Conservation (phyloP, 805 yeast species). For the Scheffersomyces amazonensis region DNA sequence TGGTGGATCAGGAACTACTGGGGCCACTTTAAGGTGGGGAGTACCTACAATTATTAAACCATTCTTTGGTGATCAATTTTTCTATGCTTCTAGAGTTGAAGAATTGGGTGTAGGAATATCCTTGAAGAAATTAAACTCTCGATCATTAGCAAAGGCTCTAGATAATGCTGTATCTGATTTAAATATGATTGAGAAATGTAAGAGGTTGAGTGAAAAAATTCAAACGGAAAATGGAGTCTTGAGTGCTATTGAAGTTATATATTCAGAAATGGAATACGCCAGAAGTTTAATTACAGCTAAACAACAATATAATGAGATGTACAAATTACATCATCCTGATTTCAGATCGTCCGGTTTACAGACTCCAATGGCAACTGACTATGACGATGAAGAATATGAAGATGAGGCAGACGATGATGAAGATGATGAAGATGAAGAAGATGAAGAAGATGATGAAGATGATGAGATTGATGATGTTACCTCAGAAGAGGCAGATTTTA, state of each 20-base stretch:
- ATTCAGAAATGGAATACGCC: slow-evolving; percentile 77
- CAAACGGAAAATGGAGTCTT: slow-evolving; percentile 76
- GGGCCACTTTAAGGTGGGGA: slow-evolving; percentile 84
- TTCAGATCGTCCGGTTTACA: slow-evolving; percentile 19
- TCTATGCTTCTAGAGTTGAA: slow-evolving; percentile 83
- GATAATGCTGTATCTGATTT: slow-evolving; percentile 64
- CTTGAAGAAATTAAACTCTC: slow-evolving; percentile 63
- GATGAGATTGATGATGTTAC: too few species aligned
- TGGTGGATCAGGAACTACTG: slow-evolving; percentile 97
- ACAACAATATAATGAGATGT: slow-evolving; percentile 30
- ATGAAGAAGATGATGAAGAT: not conserved
- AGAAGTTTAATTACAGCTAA: slow-evolving; percentile 51
- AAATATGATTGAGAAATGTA: slow-evolving; percentile 67
- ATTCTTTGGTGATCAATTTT: slow-evolving; percentile 94
- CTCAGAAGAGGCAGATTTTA: too few species aligned
- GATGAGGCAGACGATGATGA: slow-evolving; percentile 6
- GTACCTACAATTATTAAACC: slow-evolving; percentile 90
- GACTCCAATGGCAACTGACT: slow-evolving; percentile 18
- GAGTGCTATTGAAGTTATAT: slow-evolving; percentile 74
- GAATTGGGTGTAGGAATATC: slow-evolving; percentile 84
- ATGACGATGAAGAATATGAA: slow-evolving; percentile 2
- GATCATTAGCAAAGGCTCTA: slow-evolving; percentile 64
- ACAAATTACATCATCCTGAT: slow-evolving; percentile 14
- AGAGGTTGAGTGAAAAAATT: slow-evolving; percentile 58
- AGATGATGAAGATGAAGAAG: slow-evolving; percentile 2